Evolutionary conservation across 495 filamentous ascomycete genomes (phyloP), one percentile per base, ranked within the genome.

Genomic region (Amniculicola lignicola): DNA sequence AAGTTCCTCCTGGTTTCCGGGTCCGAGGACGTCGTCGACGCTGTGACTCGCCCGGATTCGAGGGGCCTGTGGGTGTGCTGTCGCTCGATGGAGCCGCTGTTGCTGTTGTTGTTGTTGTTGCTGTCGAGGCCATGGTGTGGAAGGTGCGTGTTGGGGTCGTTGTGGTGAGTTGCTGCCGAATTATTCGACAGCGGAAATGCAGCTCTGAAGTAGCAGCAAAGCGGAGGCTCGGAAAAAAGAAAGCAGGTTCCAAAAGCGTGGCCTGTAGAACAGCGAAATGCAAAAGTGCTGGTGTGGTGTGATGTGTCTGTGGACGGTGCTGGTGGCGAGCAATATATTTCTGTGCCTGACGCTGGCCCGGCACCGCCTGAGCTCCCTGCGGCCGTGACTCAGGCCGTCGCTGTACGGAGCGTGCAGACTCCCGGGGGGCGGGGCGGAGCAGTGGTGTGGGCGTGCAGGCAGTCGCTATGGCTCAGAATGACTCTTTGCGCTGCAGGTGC

Each of bases 1-100:
- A 14, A 18, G 22, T 38, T 36, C 7, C 39, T 15, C 33, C 18
- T 22, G 28, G 29, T 12, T 50, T 57, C 15, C 54, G 44, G 25
- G 49, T 57, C 16, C 54, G 21, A 9, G 43, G 54, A 2, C 43
- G 54, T 14, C 37, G 43, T 16, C 54, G 54, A 12, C 44, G 18
- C 28, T 36, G 37, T n/a, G n/a, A n/a, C n/a, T n/a, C n/a, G n/a
- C n/a, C n/a, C n/a, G n/a, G n/a, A n/a, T n/a, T n/a, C n/a, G n/a
- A n/a, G n/a, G n/a, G n/a, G n/a, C n/a, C n/a, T n/a, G n/a, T n/a
- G n/a, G n/a, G n/a, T n/a, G n/a, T n/a, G n/a, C 46, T 27, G 27
- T 39, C 50, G 19, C 23, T 11, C 15, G 49, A 41, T 6, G 50
- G 38, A 7, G 11, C 27, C 15, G 47, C 33, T 7, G 15, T 14